A percentile compares a stretch with the other conserved stretches of the same genome.
These are phyloP conservation scores for Mortierella hygrophila DNA, from an alignment of 192 early-diverging fungal species.

Conservation along the genomic window DNA sequence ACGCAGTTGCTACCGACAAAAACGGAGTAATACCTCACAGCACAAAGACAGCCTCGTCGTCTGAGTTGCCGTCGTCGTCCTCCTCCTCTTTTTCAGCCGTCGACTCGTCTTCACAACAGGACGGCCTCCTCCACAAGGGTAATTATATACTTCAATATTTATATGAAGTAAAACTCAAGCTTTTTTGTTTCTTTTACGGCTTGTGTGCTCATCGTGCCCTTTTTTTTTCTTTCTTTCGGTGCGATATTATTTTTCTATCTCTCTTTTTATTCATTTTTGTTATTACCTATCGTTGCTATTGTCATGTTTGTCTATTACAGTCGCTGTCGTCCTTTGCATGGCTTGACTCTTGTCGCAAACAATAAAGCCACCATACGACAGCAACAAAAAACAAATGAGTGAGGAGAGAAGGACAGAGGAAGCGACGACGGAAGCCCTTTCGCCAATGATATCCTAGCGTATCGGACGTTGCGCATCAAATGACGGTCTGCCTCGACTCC, in stretches of 20 bases:
- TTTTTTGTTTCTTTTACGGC: background rate
- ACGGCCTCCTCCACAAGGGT: slow-evolving; percentile 17
- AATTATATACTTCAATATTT: slow-evolving; percentile 11
- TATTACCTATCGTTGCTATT: background rate
- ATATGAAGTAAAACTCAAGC: background rate
- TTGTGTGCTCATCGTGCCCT: slow-evolving; percentile 1
- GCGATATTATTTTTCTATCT: background rate
- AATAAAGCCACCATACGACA: background rate
- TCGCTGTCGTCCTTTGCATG: background rate
- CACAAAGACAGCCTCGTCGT: slow-evolving; percentile 1
- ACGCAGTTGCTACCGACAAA: background rate
- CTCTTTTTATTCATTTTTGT: background rate
- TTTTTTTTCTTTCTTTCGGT: background rate
- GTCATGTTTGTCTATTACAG: background rate
- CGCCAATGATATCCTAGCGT: slow-evolving; percentile 6
- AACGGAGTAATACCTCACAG: background rate
- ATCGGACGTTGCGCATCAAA: slow-evolving; percentile 8
- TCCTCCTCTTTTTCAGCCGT: background rate
- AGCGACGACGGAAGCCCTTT: background rate
- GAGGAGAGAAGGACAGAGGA: background rate
- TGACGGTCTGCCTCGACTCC: background rate
- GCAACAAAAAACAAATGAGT: background rate
- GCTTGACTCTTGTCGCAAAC: background rate
- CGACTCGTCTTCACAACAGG: background rate
- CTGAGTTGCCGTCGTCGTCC: background rate